phyloP scores from a whole-genome alignment of 2,329 filamentous ascomycete genomes.

The Penicillium concentricum region DNA sequence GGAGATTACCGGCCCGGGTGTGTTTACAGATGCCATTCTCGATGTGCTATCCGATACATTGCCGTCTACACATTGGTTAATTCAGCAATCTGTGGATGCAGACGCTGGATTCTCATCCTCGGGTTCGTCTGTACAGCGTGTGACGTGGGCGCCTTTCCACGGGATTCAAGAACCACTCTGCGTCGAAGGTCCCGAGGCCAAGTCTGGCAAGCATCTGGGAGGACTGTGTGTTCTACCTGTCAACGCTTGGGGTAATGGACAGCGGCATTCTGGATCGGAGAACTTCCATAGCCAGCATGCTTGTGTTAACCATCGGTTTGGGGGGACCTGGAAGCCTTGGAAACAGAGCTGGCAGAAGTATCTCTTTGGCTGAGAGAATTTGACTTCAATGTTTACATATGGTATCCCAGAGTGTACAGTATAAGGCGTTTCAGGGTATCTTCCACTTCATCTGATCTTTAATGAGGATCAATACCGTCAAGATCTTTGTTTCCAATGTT shows the following conservation, averaged over 20 bases:
- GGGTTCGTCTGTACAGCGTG: slow-evolving; percentile 17
- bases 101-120: slow-evolving; percentile 22
- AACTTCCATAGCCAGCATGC: slow-evolving; percentile 28
- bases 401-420: background rate
- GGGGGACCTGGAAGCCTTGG: slow-evolving; percentile 37
- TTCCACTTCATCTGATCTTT: background rate
- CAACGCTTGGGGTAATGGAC: slow-evolving; percentile 54
- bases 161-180: slow-evolving; percentile 26
- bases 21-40: slow-evolving; percentile 36
- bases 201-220: slow-evolving; percentile 61
- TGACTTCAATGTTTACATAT: background rate
- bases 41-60: slow-evolving; percentile 32
- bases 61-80: slow-evolving; percentile 26
- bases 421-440: background rate
- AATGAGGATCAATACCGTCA: background rate
- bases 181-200: slow-evolving; percentile 22
- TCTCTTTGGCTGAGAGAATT: slow-evolving; percentile 24
- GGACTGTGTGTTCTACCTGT: slow-evolving; percentile 87
- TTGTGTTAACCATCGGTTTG: slow-evolving; percentile 37
- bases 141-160: slow-evolving; percentile 39
- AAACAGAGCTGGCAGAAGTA: slow-evolving; percentile 34
- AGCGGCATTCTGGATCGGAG: slow-evolving; percentile 34
- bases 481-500: background rate
- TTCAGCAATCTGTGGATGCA: slow-evolving; percentile 22
- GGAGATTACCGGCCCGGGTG: slow-evolving; percentile 35